Evolutionary conservation across 306 rosid genomes (phyloP).

Genomic region (Rosa persica): DNA sequence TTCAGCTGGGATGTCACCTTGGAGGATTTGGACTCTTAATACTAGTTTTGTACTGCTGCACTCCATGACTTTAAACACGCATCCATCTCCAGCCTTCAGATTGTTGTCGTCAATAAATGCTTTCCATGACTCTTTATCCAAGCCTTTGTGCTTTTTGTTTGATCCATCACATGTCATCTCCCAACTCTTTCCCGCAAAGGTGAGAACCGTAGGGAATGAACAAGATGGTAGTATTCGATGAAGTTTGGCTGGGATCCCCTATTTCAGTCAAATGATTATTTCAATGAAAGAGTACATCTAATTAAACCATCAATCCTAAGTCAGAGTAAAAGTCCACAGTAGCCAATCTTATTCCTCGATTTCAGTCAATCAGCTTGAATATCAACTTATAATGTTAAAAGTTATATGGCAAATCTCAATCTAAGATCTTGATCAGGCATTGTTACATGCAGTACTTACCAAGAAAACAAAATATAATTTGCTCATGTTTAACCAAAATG

Average conservation of each 20-base stretch:
- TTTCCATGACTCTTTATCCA: constrained; percentile 37
- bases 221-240: constrained; percentile 32
- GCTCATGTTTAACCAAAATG: neutral
- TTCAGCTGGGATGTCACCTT: constrained; percentile 57
- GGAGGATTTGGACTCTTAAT: constrained; percentile 60
- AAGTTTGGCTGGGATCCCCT: constrained; percentile 23
- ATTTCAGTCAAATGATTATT: neutral
- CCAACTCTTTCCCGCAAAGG: constrained; percentile 42
- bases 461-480: neutral
- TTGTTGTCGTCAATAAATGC: constrained; percentile 39
- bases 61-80: constrained; percentile 53
- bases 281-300: neutral
- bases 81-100: constrained; percentile 57
- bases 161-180: constrained; percentile 30
- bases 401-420: neutral
- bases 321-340: neutral
- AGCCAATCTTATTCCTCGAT: neutral
- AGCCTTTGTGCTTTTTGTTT: neutral
- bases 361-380: neutral
- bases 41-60: constrained; percentile 22
- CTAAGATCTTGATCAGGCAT: neutral
- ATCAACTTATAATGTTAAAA: neutral
- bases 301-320: neutral
- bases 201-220: constrained; percentile 35
- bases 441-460: neutral